A percentile compares a stretch with the other conserved stretches of the same genome.
phyloP scores from a whole-genome alignment of 805 yeast species.

The Millerozyma acaciae region DNA sequence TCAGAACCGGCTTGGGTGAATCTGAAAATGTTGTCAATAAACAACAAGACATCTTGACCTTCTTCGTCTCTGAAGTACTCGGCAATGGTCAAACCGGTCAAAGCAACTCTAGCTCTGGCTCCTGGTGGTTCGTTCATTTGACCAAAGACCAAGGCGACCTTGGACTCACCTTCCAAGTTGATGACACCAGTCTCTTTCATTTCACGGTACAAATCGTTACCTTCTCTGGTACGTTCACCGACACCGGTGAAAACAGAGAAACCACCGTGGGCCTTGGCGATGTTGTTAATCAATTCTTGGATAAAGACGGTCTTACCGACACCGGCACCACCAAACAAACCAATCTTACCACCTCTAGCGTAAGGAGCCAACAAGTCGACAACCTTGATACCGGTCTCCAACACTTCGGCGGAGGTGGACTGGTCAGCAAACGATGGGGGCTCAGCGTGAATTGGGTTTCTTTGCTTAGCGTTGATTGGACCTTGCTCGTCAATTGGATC shows the following conservation, averaged over 20 bases:
- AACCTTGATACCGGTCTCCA: conserved; percentile 99
- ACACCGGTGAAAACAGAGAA: conserved; percentile 99
- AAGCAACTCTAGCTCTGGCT: conserved; percentile 99
- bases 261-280: conserved; percentile 99
- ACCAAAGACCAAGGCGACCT: conserved; percentile 99
- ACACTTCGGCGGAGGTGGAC: conserved; percentile 95
- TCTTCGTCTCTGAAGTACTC: conserved; percentile 99
- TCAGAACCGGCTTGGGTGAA: conserved; percentile 99
- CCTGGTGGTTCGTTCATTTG: conserved; percentile 99
- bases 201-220: conserved; percentile 99
- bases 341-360: conserved; percentile 99
- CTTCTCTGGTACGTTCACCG: conserved; percentile 99
- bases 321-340: conserved; percentile 99
- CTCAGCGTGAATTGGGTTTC: conserved; percentile 98
- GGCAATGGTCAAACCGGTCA: conserved; percentile 99
- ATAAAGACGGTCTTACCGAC: conserved; percentile 99
- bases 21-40: conserved; percentile 99
- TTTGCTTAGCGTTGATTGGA: conserved; percentile 87
- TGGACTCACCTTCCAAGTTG: conserved; percentile 98
- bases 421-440: conserved; percentile 96
- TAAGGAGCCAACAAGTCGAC: conserved; percentile 98
- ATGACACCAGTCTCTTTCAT: conserved; percentile 99
- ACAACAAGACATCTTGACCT: conserved; percentile 99
- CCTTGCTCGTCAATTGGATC: conserved; percentile 99
- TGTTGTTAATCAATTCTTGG: conserved; percentile 99